These are phyloP conservation scores for Lachnellula cervina DNA, from an alignment of 2,329 filamentous ascomycete genomes.

Conservation along the genomic window DNA sequence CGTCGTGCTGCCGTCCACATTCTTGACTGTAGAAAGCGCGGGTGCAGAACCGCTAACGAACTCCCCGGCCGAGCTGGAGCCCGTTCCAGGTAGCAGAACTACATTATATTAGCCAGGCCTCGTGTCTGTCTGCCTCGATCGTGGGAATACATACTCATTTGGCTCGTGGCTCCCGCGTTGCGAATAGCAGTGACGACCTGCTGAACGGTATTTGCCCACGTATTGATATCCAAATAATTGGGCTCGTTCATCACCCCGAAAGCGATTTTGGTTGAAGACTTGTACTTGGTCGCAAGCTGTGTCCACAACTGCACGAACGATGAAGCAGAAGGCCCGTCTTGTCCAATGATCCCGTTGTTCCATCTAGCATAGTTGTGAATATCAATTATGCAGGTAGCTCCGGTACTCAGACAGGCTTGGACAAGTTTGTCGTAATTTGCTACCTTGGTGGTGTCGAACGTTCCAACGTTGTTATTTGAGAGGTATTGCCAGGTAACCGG, in stretches of 20 bases:
- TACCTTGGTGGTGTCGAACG: conserved; percentile 44
- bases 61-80: conserved; percentile 48
- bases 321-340: conserved; percentile 57
- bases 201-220: conserved; percentile 58
- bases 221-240: conserved; percentile 39
- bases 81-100: conserved; percentile 57
- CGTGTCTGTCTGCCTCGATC: no score
- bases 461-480: conserved; percentile 46
- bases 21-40: conserved; percentile 48
- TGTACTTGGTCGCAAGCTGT: conserved; percentile 54
- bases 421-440: conserved; percentile 51
- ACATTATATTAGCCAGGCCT: background rate
- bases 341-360: conserved; percentile 58
- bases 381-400: conserved; percentile 56
- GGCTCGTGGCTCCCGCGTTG: conserved; percentile 53
- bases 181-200: conserved; percentile 61
- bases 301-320: conserved; percentile 54
- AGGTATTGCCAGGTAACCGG: conserved; percentile 58
- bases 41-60: conserved; percentile 47
- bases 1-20: conserved; percentile 53
- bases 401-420: conserved; percentile 50
- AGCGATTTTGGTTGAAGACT: conserved; percentile 46
- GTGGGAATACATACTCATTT: conserved; percentile 40
- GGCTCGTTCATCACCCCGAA: conserved; percentile 70
- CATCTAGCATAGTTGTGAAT: conserved; percentile 56